Evolutionary conservation across 2,329 filamentous ascomycete genomes (phyloP).

Genomic region (Cyphellophora europaea): DNA sequence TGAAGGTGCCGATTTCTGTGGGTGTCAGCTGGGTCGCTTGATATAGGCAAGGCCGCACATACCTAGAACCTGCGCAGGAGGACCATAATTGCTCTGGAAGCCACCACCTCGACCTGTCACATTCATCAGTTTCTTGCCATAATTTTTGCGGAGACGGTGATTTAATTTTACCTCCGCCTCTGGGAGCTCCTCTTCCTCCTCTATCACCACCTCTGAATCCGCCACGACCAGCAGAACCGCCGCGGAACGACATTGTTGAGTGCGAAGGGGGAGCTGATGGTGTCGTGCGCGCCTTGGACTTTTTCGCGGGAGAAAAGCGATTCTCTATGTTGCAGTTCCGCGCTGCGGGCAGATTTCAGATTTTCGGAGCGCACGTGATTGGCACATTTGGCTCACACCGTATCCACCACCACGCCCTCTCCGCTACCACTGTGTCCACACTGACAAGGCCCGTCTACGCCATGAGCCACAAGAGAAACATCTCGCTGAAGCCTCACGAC

Average conservation of each 20-base stretch:
- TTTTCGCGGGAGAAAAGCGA: no score
- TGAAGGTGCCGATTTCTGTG: constrained; percentile 81
- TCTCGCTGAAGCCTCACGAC: constrained; percentile 17
- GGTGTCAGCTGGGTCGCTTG: constrained; percentile 21
- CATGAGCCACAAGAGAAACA: constrained; percentile 19
- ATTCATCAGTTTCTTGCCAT: not conserved
- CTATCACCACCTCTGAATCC: constrained; percentile 44
- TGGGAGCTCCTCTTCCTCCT: constrained; percentile 36
- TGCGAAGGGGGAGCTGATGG: not conserved
- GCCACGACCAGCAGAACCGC: constrained; percentile 42
- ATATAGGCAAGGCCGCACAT: constrained; percentile 16
- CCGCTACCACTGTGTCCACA: not conserved
- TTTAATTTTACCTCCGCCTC: constrained; percentile 30
- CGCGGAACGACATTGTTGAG: constrained; percentile 56
- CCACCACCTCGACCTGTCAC: constrained; percentile 48
- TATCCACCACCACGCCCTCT: constrained; percentile 5
- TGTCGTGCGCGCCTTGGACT: no score
- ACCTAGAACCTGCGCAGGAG: constrained; percentile 53
- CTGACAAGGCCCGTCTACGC: constrained; percentile 1
- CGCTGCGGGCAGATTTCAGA: constrained; percentile 8
- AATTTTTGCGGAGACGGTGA: not conserved
- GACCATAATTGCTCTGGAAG: constrained; percentile 52
- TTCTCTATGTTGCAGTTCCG: constrained; percentile 4
- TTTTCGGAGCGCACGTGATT: constrained; percentile 11
- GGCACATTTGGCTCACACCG: constrained; percentile 4